Base-by-base conservation (phyloP, 2,329 filamentous ascomycete species). In the Talaromyces amestolkiae region DNA sequence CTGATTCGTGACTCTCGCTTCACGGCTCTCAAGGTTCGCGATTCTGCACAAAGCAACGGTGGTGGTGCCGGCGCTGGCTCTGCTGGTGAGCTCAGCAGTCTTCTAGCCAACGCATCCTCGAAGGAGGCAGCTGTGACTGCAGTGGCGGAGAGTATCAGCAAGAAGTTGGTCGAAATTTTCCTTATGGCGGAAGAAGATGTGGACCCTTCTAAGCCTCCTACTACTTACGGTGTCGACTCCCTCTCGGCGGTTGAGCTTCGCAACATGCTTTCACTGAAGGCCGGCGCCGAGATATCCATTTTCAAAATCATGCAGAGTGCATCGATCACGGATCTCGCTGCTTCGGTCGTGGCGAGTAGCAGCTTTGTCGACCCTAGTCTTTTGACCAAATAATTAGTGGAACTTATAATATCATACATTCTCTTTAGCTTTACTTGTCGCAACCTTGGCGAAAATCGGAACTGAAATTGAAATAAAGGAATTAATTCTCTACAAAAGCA, bases 321-420 rank as follows among this genome's bases (percentile, higher is more conserved):
- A 15, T 61, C 58, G 9, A 33, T 61, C 11, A 37, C 41, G 9
- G 58, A 31, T 31, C 41, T 61, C 27, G 39, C 39, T n/a, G 51
- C 24, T n/a, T 31, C 24, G 13, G 51, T 54, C 27, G 51, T 35
- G 51, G 19, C 31, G 17, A 58, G n/a, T 3, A 58, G 33, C 33
- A 56, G 51, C 37, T 22, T n/a, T 24, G 43, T 47, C 11, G 43
- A 47, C 13, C 43, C 43, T 11, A 24, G n/a, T 31, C 65, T 31
- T 43, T 77, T 2, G 66, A 17, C 41, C 3, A 19, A 43, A 43
- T 19, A 43, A 43, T n/a, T 1, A 19, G 41, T 19, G 35, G 0
- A 13, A 2, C 13, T 13, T 37, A 37, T 10, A 13, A 3, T 37
- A 13, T 10, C 35, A 37, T 7, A 11, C 3, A 13, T 37, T 37